Percentiles rank a stretch among this genome's conserved stretches.
Conservation (phyloP, 2,329 filamentous ascomycete species). For the Botrytis fabae region DNA sequence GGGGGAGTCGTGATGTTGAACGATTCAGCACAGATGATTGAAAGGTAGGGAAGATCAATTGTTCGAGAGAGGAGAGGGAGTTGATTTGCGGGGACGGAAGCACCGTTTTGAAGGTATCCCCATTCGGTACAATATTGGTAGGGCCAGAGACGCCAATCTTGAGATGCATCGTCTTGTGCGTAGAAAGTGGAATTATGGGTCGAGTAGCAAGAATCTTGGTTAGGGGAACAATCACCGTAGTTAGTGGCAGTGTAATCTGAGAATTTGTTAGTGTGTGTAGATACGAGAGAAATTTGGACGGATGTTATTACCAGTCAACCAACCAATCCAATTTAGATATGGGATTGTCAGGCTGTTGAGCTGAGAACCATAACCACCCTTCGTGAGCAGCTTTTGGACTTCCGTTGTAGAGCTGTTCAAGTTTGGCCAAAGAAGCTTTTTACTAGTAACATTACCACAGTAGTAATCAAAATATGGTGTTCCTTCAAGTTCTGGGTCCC, state of each 20-base stretch:
- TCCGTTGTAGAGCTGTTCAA: conserved; percentile 67
- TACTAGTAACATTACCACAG: conserved; percentile 56
- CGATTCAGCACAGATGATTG: conserved; percentile 61
- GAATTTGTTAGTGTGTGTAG: background rate
- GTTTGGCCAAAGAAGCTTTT: conserved; percentile 57
- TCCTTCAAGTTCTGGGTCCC: conserved; percentile 57
- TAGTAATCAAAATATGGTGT: conserved; percentile 50
- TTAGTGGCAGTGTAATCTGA: conserved; percentile 9
- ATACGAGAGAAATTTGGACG: background rate
- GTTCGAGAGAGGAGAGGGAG: conserved; percentile 72
- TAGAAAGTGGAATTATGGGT: conserved; percentile 50
- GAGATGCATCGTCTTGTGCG: conserved; percentile 45
- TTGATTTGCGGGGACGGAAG: conserved; percentile 61
- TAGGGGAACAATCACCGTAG: conserved; percentile 29
- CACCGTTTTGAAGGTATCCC: conserved; percentile 77
- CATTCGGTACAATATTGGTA: conserved; percentile 58
- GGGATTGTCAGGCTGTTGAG: conserved; percentile 47
- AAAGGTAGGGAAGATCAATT: conserved; percentile 62
- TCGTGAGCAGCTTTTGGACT: conserved; percentile 48
- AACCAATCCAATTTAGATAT: conserved; percentile 59
- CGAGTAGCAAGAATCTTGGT: conserved; percentile 54
- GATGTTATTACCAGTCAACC: conserved; percentile 41
- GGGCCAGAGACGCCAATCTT: conserved; percentile 53
- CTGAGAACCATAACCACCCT: conserved; percentile 50
- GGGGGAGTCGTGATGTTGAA: conserved; percentile 70